Conservation (phyloP, 352 stramenopile species). For the Proteromonas lacertae region DNA sequence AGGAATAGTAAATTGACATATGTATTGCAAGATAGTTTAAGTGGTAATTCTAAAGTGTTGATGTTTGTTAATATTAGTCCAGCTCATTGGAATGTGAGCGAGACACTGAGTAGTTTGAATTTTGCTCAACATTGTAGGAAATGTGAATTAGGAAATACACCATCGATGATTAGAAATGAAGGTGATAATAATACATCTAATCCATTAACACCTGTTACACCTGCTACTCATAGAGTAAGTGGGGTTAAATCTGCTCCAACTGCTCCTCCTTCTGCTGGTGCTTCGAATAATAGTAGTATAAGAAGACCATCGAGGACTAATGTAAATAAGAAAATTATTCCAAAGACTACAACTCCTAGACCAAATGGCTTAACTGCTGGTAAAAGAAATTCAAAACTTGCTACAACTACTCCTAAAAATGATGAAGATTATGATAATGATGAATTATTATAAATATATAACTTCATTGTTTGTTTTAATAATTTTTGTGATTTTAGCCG, state of each 20-base stretch:
- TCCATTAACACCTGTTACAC: slow-evolving; percentile 13
- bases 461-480: slow-evolving; percentile 47
- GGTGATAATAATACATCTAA: slow-evolving; percentile 41
- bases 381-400: slow-evolving; percentile 46
- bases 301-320: slow-evolving; percentile 58
- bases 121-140: slow-evolving; percentile 79
- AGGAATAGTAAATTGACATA: too few species aligned
- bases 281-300: slow-evolving; percentile 51
- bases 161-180: slow-evolving; percentile 61
- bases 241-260: slow-evolving; percentile 81
- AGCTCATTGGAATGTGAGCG: slow-evolving; percentile 43
- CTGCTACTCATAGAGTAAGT: background rate
- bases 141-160: slow-evolving; percentile 70
- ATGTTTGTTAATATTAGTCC: too few species aligned
- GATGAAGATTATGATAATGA: slow-evolving; percentile 50
- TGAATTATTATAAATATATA: slow-evolving; percentile 39
- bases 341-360: slow-evolving; percentile 68
- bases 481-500: slow-evolving; percentile 78
- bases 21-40: too few species aligned
- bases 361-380: slow-evolving; percentile 76
- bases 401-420: slow-evolving; percentile 46
- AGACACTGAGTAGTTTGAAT: slow-evolving; percentile 34
- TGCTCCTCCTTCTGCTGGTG: slow-evolving; percentile 80
- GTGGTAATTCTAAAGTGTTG: too few species aligned
- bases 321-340: slow-evolving; percentile 54